These are phyloP conservation scores for Crepidotus variabilis DNA, from an alignment of 768 basidiomycete genomes.

Conservation along the genomic window DNA sequence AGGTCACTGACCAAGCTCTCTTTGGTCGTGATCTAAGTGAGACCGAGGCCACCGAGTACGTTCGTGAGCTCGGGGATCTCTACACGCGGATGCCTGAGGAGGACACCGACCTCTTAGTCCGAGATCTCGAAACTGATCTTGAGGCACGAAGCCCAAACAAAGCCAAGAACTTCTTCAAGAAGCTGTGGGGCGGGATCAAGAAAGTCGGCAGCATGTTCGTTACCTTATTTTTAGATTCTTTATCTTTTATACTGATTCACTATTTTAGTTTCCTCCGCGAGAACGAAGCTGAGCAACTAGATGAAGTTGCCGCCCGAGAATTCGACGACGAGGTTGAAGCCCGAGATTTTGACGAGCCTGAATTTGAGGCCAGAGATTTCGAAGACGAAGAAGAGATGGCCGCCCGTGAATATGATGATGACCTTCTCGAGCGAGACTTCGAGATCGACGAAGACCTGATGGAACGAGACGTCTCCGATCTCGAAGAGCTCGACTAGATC, in stretches of 20 bases:
- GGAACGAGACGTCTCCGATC: neutral
- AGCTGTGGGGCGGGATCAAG: neutral
- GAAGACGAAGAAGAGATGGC: neutral
- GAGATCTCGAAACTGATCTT: neutral
- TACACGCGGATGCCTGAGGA: neutral
- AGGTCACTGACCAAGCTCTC: neutral
- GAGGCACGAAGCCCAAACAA: neutral
- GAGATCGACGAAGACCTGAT: neutral
- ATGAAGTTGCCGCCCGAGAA: neutral
- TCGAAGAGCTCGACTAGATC: neutral
- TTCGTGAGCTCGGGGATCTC: slow-evolving; percentile 1
- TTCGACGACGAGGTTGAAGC: neutral
- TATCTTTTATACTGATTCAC: neutral
- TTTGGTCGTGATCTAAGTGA: slow-evolving; percentile 1
- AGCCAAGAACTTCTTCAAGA: neutral
- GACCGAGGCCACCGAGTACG: neutral
- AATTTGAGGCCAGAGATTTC: neutral
- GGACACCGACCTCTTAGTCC: too few species aligned
- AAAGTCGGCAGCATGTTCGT: neutral
- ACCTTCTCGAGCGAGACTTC: neutral
- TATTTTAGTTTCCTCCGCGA: neutral
- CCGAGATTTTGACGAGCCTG: neutral
- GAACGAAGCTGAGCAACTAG: neutral
- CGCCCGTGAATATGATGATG: neutral
- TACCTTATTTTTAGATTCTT: neutral